Percentiles rank a stretch among this genome's conserved stretches.
Conservation (phyloP, 1,139 yeast species). For the Kodamaea ohmeri region DNA sequence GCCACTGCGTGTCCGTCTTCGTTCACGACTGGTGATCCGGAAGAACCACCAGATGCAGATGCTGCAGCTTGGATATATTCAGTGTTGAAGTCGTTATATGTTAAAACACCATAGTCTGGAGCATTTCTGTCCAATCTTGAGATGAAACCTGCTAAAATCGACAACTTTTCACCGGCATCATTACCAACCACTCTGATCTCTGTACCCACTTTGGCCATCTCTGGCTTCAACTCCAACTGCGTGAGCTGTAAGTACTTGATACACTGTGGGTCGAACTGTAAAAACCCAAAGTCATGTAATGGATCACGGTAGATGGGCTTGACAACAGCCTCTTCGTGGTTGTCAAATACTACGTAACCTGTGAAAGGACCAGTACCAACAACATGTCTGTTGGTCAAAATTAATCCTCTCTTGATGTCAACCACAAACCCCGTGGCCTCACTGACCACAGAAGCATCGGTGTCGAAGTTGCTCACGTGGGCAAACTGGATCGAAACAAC, state of each 20-base stretch:
- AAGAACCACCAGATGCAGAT: conserved; percentile 91
- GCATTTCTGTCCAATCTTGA: conserved; percentile 91
- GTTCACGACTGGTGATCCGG: conserved; percentile 93
- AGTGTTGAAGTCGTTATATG: conserved; percentile 94
- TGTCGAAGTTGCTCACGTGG: conserved; percentile 82
- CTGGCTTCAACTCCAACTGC: conserved; percentile 71
- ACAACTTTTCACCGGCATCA: conserved; percentile 92
- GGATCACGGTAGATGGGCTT: conserved; percentile 82
- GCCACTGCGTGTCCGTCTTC: conserved; percentile 88
- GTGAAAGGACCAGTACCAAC: conserved; percentile 94
- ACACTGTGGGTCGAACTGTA: conserved; percentile 68
- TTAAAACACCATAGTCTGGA: conserved; percentile 85
- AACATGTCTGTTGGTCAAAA: conserved; percentile 89
- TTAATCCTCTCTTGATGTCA: conserved; percentile 75
- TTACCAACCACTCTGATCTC: conserved; percentile 95
- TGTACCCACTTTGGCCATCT: conserved; percentile 80
- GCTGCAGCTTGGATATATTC: conserved; percentile 97
- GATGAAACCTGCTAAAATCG: conserved; percentile 85
- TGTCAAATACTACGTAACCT: conserved; percentile 89
- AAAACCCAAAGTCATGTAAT: conserved; percentile 80
- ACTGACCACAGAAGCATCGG: conserved; percentile 76
- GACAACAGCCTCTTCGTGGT: conserved; percentile 91
- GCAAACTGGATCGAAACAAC: conserved; percentile 90
- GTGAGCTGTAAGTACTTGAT: conserved; percentile 73
- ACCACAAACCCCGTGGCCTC: conserved; percentile 98